Percentiles rank a stretch among this genome's conserved stretches.
phyloP scores from a whole-genome alignment of 2,329 filamentous ascomycete genomes.

The Colletotrichum musicola region DNA sequence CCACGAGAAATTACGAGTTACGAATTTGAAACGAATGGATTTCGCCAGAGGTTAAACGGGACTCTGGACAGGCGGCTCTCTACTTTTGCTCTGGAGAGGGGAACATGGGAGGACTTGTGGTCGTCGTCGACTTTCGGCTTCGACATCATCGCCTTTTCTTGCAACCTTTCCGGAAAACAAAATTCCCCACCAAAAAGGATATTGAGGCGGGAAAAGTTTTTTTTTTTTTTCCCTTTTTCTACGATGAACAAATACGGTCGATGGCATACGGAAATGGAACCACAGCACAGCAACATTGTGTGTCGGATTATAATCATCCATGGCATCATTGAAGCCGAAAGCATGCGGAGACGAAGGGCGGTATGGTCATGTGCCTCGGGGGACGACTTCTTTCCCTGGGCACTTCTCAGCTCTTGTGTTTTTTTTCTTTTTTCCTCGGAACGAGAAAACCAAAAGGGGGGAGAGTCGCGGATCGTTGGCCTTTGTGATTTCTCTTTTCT shows the following conservation, averaged over 20 bases:
- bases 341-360: conserved; percentile 20
- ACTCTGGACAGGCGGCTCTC: conserved; percentile 36
- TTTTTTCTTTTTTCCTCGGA: not conserved
- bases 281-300: conserved; percentile 27
- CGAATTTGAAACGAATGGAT: conserved; percentile 32
- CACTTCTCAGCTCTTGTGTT: not conserved
- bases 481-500: conserved; percentile 29
- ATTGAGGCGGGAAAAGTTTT: conserved; percentile 21
- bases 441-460: conserved; percentile 13
- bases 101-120: conserved; percentile 15
- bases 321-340: conserved; percentile 24
- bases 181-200: conserved; percentile 32
- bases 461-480: conserved; percentile 9
- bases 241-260: conserved; percentile 21
- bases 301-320: conserved; percentile 30
- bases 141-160: conserved; percentile 13
- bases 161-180: conserved; percentile 30
- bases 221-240: conserved; percentile 7
- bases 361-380: conserved; percentile 26
- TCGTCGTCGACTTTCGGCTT: conserved; percentile 8
- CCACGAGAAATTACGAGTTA: conserved; percentile 35
- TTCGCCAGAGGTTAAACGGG: conserved; percentile 40
- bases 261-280: conserved; percentile 28
- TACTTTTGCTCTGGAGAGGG: conserved; percentile 1
- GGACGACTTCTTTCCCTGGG: conserved; percentile 9